Base-by-base conservation (phyloP, 495 filamentous ascomycete genomes). In the Hypomontagnella submonticulosa region DNA sequence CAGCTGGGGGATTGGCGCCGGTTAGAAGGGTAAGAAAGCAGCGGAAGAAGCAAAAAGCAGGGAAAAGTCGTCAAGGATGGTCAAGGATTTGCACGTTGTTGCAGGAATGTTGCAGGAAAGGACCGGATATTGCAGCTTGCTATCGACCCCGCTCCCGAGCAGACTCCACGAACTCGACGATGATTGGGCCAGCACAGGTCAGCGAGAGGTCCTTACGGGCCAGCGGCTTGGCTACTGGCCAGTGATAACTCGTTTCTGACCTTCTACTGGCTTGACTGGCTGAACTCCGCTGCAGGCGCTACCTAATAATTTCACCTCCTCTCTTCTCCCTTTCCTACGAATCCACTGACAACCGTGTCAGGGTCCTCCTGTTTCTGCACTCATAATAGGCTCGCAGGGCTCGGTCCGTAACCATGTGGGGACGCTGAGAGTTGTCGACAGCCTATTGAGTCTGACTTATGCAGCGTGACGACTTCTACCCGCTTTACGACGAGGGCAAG, bases 371-470 rank as follows among this genome's bases (percentile, higher is more conserved):
- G 44, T 30, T 37, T 3, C 71, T 71, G 67, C 71, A 66, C 44
- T 47, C 23, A 43, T 40, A 32, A 72, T 72, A 71, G 71, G 71
- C 57, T 56, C 64, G 13, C 42, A 60, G 49, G 20, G 54, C 59
- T 68, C 66, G 66, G 66, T 46, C 66, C 66, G 66, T 63, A 56
- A 56, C 50, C 59, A 49, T 51, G 71, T 62, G 67, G 66, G 34
- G 56, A 32, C n/a, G 9, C 40, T 47, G 49, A 71, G 57, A 55
- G 61, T 38, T 67, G 66, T 57, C 66, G 48, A 70, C 47, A 63
- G 53, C 62, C 71, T 71, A 73, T 73, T 71, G 61, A 60, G 10
- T 11, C n/a, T 23, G 20, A 19, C 44, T 48, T 38, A 69, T 69
- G 66, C 66, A 57, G 13, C 44, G 42, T 69, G 66, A 64, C 64